Conservation (phyloP, 1,284 basidiomycete species). For the Ustilago tritici region DNA sequence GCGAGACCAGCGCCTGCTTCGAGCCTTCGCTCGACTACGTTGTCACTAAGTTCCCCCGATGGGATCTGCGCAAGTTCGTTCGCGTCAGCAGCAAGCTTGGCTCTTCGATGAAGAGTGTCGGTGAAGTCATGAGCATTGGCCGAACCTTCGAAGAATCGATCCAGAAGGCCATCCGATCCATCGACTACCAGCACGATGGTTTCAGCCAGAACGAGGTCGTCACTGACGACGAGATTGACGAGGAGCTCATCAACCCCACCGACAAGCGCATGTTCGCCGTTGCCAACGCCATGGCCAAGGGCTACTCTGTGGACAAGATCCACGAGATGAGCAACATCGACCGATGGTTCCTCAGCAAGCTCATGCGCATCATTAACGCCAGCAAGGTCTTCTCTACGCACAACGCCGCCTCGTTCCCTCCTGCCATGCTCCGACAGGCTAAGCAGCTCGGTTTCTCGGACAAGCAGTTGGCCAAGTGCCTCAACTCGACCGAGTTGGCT, state of each 20-base stretch:
- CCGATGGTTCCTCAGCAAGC: slow-evolving; percentile 94
- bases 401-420: slow-evolving; percentile 79
- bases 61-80: slow-evolving; percentile 98
- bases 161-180: slow-evolving; percentile 95
- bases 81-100: slow-evolving; percentile 66
- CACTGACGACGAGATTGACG: slow-evolving; percentile 78
- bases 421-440: slow-evolving; percentile 80
- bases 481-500: slow-evolving; percentile 88
- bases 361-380: slow-evolving; percentile 72
- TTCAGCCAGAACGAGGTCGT: slow-evolving; percentile 90
- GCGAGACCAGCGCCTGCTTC: slow-evolving; percentile 95
- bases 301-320: slow-evolving; percentile 93
- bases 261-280: slow-evolving; percentile 94
- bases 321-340: slow-evolving; percentile 98
- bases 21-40: slow-evolving; percentile 97
- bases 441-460: slow-evolving; percentile 98
- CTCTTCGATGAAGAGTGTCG: slow-evolving; percentile 88
- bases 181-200: slow-evolving; percentile 92
- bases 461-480: slow-evolving; percentile 82
- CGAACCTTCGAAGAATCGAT: slow-evolving; percentile 98
- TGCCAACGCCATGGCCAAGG: slow-evolving; percentile 85
- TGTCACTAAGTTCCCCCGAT: slow-evolving; percentile 97
- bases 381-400: slow-evolving; percentile 73
- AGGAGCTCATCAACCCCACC: slow-evolving; percentile 87
- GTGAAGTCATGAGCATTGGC: slow-evolving; percentile 99